Evolutionary conservation across 2,329 filamentous ascomycete species (phyloP), one percentile per base, ranked within the genome.

Genomic region (Stagonosporopsis vannaccii): DNA sequence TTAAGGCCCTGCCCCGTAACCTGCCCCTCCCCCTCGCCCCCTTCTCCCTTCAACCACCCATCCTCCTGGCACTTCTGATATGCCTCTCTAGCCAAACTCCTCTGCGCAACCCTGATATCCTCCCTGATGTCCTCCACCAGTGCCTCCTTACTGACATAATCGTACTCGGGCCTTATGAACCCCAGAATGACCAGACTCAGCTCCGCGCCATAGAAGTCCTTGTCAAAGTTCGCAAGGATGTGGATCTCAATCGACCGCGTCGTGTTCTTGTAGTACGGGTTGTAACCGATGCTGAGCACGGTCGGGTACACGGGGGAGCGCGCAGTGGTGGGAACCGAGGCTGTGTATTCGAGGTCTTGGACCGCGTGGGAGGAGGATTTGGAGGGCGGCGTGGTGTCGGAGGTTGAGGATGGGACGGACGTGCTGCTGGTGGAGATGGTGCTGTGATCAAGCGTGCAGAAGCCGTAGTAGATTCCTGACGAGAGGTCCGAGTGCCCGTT

Each of bases 191-290:
- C 76, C 15, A 98, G 80, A 37, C 91, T 88, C 81, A 98, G 89
- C 64, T 87, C 85, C 5, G 84, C 85, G 60, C 85, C 90, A 78
- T 98, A 98, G 75, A 99, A 99, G 73, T 98, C 92, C 35, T 82
- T 79, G 2, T 78, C 75, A 74, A 97, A 96, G 39, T 82, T 76
- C 70, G 91, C 88, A 76, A 99, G 84, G 51, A 99, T 85, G 79
- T 97, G 92, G 53, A 96, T 92, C 82, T 97, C 92, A 72, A 95
- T 92, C 60, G 86, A 91, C 60, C 91, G 88, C 42, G 91, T 87
- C 4, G 84, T 88, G 82, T 99, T 98, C 75, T 93, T 92, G 84
- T 97, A 99, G 79, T 93, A 98, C 0, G 95, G 95, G 78, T 98
- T 99, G 84, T 93, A 98, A 40, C 95, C 95, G 35, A 75, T 72